Base-by-base conservation (phyloP, 768 basidiomycete species). In the Boletus patriciae region DNA sequence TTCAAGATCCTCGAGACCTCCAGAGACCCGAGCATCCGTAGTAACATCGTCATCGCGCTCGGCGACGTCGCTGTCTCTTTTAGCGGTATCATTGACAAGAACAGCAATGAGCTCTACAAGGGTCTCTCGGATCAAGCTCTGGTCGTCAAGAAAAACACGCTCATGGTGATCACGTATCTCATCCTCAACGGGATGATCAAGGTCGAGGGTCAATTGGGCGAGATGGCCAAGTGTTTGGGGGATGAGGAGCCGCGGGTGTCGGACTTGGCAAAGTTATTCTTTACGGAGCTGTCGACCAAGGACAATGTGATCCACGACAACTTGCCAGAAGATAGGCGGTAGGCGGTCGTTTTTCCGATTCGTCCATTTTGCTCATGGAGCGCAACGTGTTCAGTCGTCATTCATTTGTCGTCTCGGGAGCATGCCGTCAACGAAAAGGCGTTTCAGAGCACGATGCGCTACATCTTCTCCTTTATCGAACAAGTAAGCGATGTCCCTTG, bases 251-350 rank as follows among this genome's bases (percentile, higher is more conserved):
- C 79, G 45, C 75, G 96, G 15, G 89, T 99, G 57, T 84, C 90
- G 18, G 96, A 98, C 65, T 80, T 99, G 38, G 96, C 97, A n/a
- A 96, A 94, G 73, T 70, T 99, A 48, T 99, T 99, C 84, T 99
- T 99, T 78, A 90, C 85, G 21, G 95, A 98, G 68, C 75, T 99
- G 50, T 88, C 92, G 34, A 94, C 92, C 27, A 99, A 98, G 75
- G 97, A 98, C 64, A 99, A 99, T 70, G 97, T 95, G 8, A 95
- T 99, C 55, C 98, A 98, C 70, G 98, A 98, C 74, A 99, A 99
- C 71, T 74, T 99, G 64, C 97, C 95, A 3, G 97, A 99, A 74
- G 90, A 92, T 91, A 65, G 34, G 85, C 23, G 31, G 3, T 25
- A 2, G 25, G 25, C 4, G 25, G n/a, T 34, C 52, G 45, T 47